Evolutionary conservation across 305 asterid species (phyloP).

Genomic region (Fraxinus angustifolia): DNA sequence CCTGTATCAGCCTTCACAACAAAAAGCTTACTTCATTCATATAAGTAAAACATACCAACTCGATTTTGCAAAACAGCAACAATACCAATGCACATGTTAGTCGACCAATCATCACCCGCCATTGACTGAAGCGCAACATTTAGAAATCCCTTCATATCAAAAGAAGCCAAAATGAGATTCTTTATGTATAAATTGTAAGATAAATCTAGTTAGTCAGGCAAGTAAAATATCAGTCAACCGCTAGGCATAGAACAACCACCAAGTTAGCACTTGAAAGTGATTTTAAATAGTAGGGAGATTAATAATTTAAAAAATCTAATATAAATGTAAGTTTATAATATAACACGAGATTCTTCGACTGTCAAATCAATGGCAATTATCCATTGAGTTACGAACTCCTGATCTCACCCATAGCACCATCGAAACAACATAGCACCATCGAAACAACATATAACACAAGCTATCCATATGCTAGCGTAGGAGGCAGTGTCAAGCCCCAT

Average conservation of each 20-base stretch:
- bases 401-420: not conserved
- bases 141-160: conserved; percentile 51
- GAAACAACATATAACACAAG: not conserved
- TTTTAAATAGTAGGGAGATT: not conserved
- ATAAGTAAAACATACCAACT: conserved; percentile 55
- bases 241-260: conserved; percentile 11
- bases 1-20: not conserved
- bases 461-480: not conserved
- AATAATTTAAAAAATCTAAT: not conserved
- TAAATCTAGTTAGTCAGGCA: conserved; percentile 18
- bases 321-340: not conserved
- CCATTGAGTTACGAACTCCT: conserved; percentile 9
- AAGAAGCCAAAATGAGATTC: conserved; percentile 24
- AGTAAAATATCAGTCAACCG: not conserved
- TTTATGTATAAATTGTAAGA: conserved; percentile 4
- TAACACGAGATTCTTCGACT: not conserved
- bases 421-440: not conserved
- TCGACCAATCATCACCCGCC: conserved; percentile 47
- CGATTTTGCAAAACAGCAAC: conserved; percentile 78
- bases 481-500: not conserved
- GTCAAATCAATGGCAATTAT: not conserved
- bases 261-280: conserved; percentile 7
- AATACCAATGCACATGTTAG: conserved; percentile 60
- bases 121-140: conserved; percentile 43
- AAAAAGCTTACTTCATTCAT: conserved; percentile 1